phyloP scores from a whole-genome alignment of 2,329 filamentous ascomycete species.

The Pseudogymnoascus sp. region DNA sequence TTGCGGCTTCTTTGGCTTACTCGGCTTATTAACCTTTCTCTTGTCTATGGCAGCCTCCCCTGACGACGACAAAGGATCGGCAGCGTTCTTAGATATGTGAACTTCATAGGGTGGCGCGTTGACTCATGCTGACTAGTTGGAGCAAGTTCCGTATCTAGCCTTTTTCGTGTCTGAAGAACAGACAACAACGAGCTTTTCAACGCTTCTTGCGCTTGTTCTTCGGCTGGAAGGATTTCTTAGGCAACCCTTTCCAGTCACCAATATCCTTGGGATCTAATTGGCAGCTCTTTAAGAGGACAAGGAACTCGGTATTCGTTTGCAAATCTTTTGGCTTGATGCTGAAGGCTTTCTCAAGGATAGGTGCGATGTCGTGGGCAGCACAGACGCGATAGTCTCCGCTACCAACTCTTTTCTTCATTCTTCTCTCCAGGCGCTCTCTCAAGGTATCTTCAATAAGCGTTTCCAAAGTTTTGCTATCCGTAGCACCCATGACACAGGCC shows the following conservation, averaged over 20 bases:
- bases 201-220: slow-evolving; percentile 4
- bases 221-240: slow-evolving; percentile 10
- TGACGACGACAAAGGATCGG: too few relatives aligned
- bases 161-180: neutral
- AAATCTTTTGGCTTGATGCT: slow-evolving; percentile 25
- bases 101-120: too few relatives aligned
- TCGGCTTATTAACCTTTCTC: too few relatives aligned
- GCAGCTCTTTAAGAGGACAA: slow-evolving; percentile 5
- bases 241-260: slow-evolving; percentile 10
- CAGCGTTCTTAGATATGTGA: too few relatives aligned
- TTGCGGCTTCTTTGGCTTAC: too few relatives aligned
- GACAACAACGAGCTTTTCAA: neutral
- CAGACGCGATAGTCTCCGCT: slow-evolving; percentile 29
- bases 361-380: slow-evolving; percentile 26
- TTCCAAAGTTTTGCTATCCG: slow-evolving; percentile 16
- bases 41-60: too few relatives aligned
- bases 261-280: neutral
- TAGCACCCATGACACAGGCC: neutral
- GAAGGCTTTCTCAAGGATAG: slow-evolving; percentile 22
- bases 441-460: slow-evolving; percentile 19
- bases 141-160: neutral
- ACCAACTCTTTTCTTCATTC: slow-evolving; percentile 26
- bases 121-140: neutral
- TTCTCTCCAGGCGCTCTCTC: slow-evolving; percentile 21
- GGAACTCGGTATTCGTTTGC: slow-evolving; percentile 21